A percentile compares a stretch with the other conserved stretches of the same genome.
Evolutionary conservation across 2,329 filamentous ascomycete genomes (phyloP).

Genomic region (Penicillium janthinellum): DNA sequence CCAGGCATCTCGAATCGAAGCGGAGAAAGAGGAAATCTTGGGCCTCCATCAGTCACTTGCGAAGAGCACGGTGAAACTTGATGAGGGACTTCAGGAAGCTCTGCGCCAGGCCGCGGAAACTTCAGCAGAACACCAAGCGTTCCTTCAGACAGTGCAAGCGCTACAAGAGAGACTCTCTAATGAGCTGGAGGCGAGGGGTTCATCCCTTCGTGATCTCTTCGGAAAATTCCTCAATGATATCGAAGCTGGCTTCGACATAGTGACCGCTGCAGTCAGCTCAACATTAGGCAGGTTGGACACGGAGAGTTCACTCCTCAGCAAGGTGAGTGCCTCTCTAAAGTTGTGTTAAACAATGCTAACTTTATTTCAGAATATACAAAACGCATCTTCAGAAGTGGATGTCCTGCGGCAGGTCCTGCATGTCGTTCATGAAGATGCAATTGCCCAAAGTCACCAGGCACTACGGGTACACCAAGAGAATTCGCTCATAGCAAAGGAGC

Average conservation of each 20-base stretch:
- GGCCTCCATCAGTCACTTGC: constrained; percentile 43
- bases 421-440: constrained; percentile 30
- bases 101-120: constrained; percentile 35
- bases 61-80: constrained; percentile 40
- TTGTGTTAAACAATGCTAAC: constrained; percentile 6
- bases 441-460: constrained; percentile 32
- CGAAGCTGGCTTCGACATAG: constrained; percentile 25
- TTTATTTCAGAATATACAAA: constrained; percentile 33
- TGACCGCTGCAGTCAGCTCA: constrained; percentile 24
- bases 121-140: constrained; percentile 34
- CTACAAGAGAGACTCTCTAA: constrained; percentile 34
- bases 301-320: constrained; percentile 20
- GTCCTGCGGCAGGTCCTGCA: constrained; percentile 30
- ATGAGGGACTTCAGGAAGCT: constrained; percentile 37
- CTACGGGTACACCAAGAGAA: constrained; percentile 30
- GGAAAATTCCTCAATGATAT: constrained; percentile 29
- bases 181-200: constrained; percentile 38
- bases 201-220: constrained; percentile 28
- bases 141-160: constrained; percentile 33
- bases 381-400: constrained; percentile 26
- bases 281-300: constrained; percentile 23
- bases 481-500: constrained; percentile 28
- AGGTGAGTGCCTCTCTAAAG: constrained; percentile 18
- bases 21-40: constrained; percentile 55
- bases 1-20: constrained; percentile 59